Conservation (phyloP, 2,329 filamentous ascomycete genomes). For the Trichoderma hamatum region DNA sequence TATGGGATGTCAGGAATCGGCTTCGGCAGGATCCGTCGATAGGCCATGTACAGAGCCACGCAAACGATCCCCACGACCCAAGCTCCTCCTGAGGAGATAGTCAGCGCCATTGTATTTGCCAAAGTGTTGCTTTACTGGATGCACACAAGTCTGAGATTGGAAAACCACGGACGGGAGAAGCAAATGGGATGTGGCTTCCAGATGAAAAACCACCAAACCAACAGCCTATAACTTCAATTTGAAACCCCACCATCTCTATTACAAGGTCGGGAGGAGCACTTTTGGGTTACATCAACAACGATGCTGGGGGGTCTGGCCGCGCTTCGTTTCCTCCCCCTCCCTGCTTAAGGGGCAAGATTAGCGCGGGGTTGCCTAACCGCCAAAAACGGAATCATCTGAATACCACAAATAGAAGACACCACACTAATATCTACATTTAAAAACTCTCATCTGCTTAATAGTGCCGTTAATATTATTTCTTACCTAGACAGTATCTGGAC, state of each 20-base stretch:
- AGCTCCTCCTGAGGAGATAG: slow-evolving; percentile 6
- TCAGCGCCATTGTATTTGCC: slow-evolving; percentile 4
- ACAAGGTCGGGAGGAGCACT: too few species aligned
- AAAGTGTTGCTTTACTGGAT: slow-evolving; percentile 3
- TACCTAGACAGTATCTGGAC: slow-evolving; percentile 7
- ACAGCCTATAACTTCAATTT: slow-evolving; percentile 4
- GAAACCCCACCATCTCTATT: not conserved
- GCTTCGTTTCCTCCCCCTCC: not conserved
- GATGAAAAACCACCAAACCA: not conserved
- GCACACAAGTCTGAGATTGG: not conserved
- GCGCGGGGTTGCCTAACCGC: not conserved
- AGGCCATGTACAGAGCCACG: slow-evolving; percentile 8
- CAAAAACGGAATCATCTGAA: not conserved
- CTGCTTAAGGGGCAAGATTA: not conserved
- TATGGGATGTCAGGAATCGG: slow-evolving; percentile 11
- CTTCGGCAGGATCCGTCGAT: slow-evolving; percentile 15
- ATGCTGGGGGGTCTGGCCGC: not conserved
- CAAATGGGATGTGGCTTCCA: not conserved
- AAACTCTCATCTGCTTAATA: not conserved
- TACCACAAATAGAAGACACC: not conserved
- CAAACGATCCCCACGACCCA: slow-evolving; percentile 8
- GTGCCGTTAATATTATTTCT: not conserved
- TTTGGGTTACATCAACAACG: slow-evolving; percentile 1
- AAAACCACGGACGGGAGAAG: not conserved
- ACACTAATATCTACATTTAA: not conserved